Evolutionary conservation across 192 early-diverging fungal species (phyloP), one percentile per base, ranked within the genome.

Genomic region (Backusella psychrophila): DNA sequence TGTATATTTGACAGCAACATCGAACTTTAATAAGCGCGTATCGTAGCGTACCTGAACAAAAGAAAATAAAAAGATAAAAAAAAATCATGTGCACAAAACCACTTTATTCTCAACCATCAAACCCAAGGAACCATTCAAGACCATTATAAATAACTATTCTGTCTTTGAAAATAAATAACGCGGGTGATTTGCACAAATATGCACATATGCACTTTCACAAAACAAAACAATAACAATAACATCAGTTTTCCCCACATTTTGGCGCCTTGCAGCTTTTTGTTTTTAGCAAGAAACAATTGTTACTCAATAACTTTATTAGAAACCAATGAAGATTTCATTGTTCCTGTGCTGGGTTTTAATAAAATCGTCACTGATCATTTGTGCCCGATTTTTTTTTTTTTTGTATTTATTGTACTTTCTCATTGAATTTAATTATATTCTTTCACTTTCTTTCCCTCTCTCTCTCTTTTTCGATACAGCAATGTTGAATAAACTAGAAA

Each of bases 401-500:
- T 44, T 44, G 42, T 49, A 49, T 49, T 49, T 49, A 49, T 17
- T 59, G 23, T 12, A 26, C 11, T 29, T 59, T 59, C 56, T 59
- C 21, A 59, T 56, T 56, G 53, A 53, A 53, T 56, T 53, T 23
- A 23, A 56, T 29, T 26, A n/a, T 23, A n/a, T 23, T 26, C 56
- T 26, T 59, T 59, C 21, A 12, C 56, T 29, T 26, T 59, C 56
- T 59, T 23, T 59, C 56, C 26, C 23, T 59, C 56, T 59, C 56
- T 11, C 53, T 56, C 53, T 29, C 56, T 59, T 23, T 59, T 7
- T 26, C 53, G 19, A 6, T 49, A 19, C 7, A 6, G n/a, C 19
- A 63, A 53, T 63, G 56, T 29, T 63, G 56, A 63, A 63, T 63
- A 63, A 11, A 63, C 2, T 63, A 63, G 56, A 63, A 63, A 63